Evolutionary conservation across 1,139 yeast species (phyloP).

Genomic region (Yamadazyma diddensiae): DNA sequence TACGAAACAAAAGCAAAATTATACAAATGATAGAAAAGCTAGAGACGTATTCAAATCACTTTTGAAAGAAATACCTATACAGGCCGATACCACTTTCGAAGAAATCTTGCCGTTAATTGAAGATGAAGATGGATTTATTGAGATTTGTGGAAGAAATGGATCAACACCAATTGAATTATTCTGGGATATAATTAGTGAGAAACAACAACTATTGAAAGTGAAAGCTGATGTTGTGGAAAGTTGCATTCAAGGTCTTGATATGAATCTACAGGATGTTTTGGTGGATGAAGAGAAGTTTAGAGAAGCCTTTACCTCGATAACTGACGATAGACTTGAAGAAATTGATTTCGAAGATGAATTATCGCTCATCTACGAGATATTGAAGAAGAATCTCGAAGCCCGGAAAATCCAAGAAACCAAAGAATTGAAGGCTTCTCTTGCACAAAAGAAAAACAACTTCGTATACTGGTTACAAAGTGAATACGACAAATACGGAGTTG

Average conservation of each 20-base stretch:
- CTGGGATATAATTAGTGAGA: conserved; percentile 71
- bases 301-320: conserved; percentile 15
- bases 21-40: conserved; percentile 60
- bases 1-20: conserved; percentile 37
- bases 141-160: conserved; percentile 73
- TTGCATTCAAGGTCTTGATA: conserved; percentile 34
- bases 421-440: conserved; percentile 4
- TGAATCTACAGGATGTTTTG: conserved; percentile 17
- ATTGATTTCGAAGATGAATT: conserved; percentile 18
- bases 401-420: conserved; percentile 14
- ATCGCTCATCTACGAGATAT: conserved; percentile 23
- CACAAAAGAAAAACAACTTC: conserved; percentile 4
- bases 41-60: conserved; percentile 56
- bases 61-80: conserved; percentile 42
- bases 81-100: conserved; percentile 58
- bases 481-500: conserved; percentile 9
- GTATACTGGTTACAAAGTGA: conserved; percentile 12
- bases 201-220: conserved; percentile 52
- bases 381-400: conserved; percentile 22
- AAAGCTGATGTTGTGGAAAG: conserved; percentile 61
- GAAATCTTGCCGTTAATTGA: conserved; percentile 53
- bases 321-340: conserved; percentile 27
- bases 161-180: conserved; percentile 77
- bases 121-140: conserved; percentile 56
- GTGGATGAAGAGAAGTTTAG: conserved; percentile 20